Evolutionary conservation across 2,329 filamentous ascomycete genomes (phyloP), one percentile per base, ranked within the genome.

Genomic region (Aureobasidium sp.): DNA sequence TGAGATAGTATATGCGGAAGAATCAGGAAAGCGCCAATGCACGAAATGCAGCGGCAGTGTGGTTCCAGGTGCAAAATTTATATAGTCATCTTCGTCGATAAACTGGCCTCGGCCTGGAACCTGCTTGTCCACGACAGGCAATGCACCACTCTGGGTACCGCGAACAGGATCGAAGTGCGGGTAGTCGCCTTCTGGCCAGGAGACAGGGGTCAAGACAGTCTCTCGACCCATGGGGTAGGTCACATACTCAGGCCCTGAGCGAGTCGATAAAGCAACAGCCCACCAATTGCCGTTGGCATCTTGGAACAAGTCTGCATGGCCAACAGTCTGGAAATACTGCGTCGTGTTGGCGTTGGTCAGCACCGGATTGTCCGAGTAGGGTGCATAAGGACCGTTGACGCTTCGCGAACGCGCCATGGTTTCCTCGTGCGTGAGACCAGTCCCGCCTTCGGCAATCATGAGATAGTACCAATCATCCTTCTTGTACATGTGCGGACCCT

Each of bases 281-380:
- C 77, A 80, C 78, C 78, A 81, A 27, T 75, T 71, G 0, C 73
- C 75, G 0, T 59, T 27, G 0, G 57, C 57, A 55, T 81, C 78
- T 44, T 78, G 72, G 55, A 81, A 80, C 3, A 81, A 56, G 57
- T 82, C 79, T 1, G 75, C 74, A 48, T 82, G 79, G 0, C 79
- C 79, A 0, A 79, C 72, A 2, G 76, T 77, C 57, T 81, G 78
- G 54, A 60, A 68, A 68, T 66, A 63, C 24, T 60, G 53, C 3
- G 53, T 57, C 8, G 60, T 66, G 35, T 61, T 61, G 14, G 56
- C 54, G 19, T 62, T 61, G 0, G 59, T 62, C 22, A 62, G 39
- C 14, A 65, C 55, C 2, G 63, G 63, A 34, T 65, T 66, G 11
- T 55, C 39, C n/a, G 56, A 48, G 40, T 61, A 57, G 6, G 37